Conservation (phyloP, 1,139 yeast genomes). For the Hansenula sp. region DNA sequence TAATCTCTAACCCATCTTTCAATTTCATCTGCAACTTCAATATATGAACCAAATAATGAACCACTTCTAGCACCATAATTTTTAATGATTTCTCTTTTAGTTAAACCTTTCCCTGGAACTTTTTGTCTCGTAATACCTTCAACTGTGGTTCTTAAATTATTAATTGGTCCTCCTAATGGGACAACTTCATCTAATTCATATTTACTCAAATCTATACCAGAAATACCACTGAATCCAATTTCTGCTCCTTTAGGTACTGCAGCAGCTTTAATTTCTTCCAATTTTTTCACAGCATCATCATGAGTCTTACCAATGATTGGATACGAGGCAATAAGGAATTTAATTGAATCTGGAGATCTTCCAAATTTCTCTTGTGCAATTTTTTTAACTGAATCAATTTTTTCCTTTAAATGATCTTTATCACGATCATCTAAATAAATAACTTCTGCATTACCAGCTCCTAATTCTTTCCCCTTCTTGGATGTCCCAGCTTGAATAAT, state of each 20-base stretch:
- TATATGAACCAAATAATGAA: constrained; percentile 23
- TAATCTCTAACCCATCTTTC: constrained; percentile 28
- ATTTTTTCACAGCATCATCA: constrained; percentile 24
- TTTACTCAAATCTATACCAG: neutral
- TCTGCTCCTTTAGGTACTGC: neutral
- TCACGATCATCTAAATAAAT: constrained; percentile 24
- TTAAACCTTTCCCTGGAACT: neutral
- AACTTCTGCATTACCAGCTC: constrained; percentile 38
- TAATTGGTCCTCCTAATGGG: neutral
- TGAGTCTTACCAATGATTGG: constrained; percentile 25
- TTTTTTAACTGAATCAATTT: neutral
- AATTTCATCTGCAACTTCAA: constrained; percentile 26
- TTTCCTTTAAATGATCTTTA: neutral
- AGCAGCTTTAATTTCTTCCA: neutral
- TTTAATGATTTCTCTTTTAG: constrained; percentile 1
- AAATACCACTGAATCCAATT: neutral
- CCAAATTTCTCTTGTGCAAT: constrained; percentile 10
- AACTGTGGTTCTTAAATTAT: constrained; percentile 2
- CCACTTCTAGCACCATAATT: constrained; percentile 4
- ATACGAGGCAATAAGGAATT: constrained; percentile 18
- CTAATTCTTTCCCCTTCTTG: constrained; percentile 35
- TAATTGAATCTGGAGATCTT: constrained; percentile 19
- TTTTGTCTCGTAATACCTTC: constrained; percentile 5
- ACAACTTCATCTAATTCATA: neutral
- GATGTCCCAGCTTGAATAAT: constrained; percentile 43